A percentile compares a stretch with the other conserved stretches of the same genome.
Conservation (phyloP, 140 eudicot genomes). For the Anethum foeniculum region DNA sequence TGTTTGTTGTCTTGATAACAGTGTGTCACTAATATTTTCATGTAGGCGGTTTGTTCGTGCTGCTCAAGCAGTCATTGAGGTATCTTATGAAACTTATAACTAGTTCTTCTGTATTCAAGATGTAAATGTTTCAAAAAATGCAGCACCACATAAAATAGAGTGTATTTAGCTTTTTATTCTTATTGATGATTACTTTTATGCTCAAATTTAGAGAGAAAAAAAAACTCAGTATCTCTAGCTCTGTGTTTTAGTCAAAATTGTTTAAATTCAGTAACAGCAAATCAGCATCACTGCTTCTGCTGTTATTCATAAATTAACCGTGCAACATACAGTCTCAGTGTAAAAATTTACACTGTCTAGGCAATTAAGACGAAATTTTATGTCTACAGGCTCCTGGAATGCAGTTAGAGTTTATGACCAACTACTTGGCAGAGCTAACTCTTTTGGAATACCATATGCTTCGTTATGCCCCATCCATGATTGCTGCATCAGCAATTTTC, state of each 20-base stretch:
- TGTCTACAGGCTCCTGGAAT: slow-evolving; percentile 52
- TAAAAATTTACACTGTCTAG: not conserved
- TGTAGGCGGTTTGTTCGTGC: slow-evolving; percentile 74
- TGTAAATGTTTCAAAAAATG: not conserved
- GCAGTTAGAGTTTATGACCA: slow-evolving; percentile 83
- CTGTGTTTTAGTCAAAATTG: not conserved
- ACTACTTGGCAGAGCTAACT: slow-evolving; percentile 76
- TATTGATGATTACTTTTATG: not conserved
- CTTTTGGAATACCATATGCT: slow-evolving; percentile 79
- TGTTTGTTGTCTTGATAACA: not conserved
- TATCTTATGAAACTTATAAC: slow-evolving; percentile 14
- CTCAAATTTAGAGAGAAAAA: not conserved
- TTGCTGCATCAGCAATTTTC: slow-evolving; percentile 83
- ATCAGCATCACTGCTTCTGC: not conserved
- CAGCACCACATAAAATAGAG: too few relatives aligned
- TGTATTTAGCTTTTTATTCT: not conserved
- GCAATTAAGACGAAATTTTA: not conserved
- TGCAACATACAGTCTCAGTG: not conserved
- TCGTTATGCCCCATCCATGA: slow-evolving; percentile 57
- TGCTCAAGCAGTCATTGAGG: slow-evolving; percentile 74
- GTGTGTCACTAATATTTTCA: not conserved
- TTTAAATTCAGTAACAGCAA: not conserved
- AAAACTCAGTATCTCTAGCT: too few relatives aligned
- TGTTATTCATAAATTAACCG: not conserved
- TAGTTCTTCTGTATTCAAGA: not conserved